Conservation (phyloP, 2,329 filamentous ascomycete species). For the Colletotrichum lini region DNA sequence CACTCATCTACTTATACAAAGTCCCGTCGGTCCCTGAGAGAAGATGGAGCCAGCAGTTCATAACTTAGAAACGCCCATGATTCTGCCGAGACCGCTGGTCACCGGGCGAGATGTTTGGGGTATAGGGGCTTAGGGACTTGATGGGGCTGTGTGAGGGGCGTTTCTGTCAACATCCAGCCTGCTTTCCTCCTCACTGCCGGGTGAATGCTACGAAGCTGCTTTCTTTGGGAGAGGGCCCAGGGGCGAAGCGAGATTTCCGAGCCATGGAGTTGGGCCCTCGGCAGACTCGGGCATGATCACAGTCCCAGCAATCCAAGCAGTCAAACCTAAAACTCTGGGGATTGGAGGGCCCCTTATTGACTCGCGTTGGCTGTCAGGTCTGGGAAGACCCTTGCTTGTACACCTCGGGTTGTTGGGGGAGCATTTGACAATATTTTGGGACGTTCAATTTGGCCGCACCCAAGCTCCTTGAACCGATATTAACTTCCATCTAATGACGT, state of each 20-base stretch:
- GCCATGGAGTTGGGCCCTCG: constrained; percentile 15
- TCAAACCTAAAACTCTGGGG: constrained; percentile 24
- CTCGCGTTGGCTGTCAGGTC: constrained; percentile 7
- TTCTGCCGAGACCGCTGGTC: not conserved
- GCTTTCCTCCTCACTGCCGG: not conserved
- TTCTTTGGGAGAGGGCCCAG: not conserved
- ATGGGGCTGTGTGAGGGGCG: constrained; percentile 18
- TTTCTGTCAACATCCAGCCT: not conserved
- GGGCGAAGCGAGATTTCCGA: not conserved
- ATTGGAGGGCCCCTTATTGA: constrained; percentile 16
- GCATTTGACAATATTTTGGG: constrained; percentile 8
- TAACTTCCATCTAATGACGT: not conserved
- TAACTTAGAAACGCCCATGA: not conserved
- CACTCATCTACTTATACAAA: constrained; percentile 26
- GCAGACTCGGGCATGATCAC: constrained; percentile 20
- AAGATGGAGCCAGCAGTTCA: not conserved
- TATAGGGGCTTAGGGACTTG: not conserved
- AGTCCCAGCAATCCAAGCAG: constrained; percentile 1
- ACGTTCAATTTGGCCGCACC: constrained; percentile 12
- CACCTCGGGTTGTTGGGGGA: not conserved
- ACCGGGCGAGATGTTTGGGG: constrained; percentile 10
- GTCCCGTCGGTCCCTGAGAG: not conserved
- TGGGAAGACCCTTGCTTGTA: constrained; percentile 9
- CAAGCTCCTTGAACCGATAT: not conserved
- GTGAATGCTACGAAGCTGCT: not conserved